Percentiles rank a stretch among this genome's conserved stretches.
Conservation (phyloP, 2,329 filamentous ascomycete genomes). For the Xylariaceae sp. region DNA sequence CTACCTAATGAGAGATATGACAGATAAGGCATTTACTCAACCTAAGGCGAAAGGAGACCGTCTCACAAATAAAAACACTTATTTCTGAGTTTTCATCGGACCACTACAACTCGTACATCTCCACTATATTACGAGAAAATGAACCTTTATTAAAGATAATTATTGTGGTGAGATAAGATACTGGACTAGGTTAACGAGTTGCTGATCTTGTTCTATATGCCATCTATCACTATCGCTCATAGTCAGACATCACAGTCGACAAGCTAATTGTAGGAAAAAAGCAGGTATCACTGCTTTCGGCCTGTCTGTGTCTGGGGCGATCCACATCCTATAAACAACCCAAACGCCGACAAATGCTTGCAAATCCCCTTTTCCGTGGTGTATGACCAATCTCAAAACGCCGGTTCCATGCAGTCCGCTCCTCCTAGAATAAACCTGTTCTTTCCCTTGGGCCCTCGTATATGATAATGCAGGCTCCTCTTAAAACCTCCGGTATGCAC, state of each 20-base stretch:
- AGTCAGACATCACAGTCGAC: not conserved
- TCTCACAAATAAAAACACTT: too few relatives aligned
- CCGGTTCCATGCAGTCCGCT: constrained; percentile 16
- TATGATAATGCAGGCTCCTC: not conserved
- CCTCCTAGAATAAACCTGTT: not conserved
- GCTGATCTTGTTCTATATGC: not conserved
- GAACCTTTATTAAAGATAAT: too few relatives aligned
- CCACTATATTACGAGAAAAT: too few relatives aligned
- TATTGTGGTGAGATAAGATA: too few relatives aligned
- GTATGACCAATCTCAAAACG: constrained; percentile 13
- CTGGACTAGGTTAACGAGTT: too few relatives aligned
- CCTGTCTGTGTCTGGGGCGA: not conserved
- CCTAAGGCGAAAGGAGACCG: too few relatives aligned
- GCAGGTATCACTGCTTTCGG: not conserved
- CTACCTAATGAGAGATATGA: too few relatives aligned
- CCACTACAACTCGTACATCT: too few relatives aligned
- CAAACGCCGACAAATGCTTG: constrained; percentile 18
- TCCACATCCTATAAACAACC: not conserved
- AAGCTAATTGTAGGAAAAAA: not conserved
- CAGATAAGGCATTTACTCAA: too few relatives aligned
- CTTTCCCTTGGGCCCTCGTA: not conserved
- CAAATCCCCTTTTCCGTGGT: not conserved
- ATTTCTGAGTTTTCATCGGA: too few relatives aligned
- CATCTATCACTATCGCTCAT: not conserved
- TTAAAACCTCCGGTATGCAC: too few relatives aligned